Evolutionary conservation across 208 protist genomes (phyloP).

Genomic region (Wallacemonas sp.): DNA sequence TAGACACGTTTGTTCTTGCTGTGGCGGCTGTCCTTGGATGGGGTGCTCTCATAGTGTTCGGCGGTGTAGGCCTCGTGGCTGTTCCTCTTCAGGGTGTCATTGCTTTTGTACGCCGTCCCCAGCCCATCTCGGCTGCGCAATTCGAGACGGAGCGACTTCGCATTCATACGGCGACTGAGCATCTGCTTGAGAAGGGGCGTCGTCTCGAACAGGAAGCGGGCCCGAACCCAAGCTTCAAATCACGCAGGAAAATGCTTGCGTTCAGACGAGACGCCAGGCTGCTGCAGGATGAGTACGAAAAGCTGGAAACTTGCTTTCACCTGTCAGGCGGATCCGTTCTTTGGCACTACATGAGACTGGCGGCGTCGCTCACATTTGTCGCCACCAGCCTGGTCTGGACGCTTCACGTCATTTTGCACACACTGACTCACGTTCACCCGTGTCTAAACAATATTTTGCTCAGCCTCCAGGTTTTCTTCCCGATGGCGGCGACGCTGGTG

Average conservation of each 20-base stretch:
- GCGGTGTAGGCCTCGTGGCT: conserved; percentile 89
- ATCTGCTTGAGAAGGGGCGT: conserved; percentile 62
- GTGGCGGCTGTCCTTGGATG: conserved; percentile 72
- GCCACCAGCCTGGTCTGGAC: conserved; percentile 79
- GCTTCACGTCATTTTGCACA: conserved; percentile 87
- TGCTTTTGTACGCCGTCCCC: conserved; percentile 67
- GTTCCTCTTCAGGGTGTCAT: conserved; percentile 86
- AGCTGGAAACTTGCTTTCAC: conserved; percentile 75
- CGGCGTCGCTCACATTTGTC: conserved; percentile 40
- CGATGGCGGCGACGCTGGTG: conserved; percentile 80
- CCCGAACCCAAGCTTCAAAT: conserved; percentile 19
- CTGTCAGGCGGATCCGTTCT: conserved; percentile 62
- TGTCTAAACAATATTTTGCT: conserved; percentile 80
- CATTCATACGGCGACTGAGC: conserved; percentile 65
- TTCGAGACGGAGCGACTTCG: conserved; percentile 68
- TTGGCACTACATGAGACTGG: conserved; percentile 38
- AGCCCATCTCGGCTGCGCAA: conserved; percentile 68
- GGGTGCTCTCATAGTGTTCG: conserved; percentile 90
- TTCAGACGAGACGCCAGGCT: conserved; percentile 78
- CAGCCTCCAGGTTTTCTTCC: conserved; percentile 65
- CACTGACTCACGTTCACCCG: conserved; percentile 53
- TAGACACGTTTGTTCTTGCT: conserved; percentile 33
- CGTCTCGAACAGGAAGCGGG: conserved; percentile 53
- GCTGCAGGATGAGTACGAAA: conserved; percentile 67
- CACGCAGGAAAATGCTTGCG: conserved; percentile 59